Evolutionary conservation across 352 stramenopile genomes (phyloP).

Genomic region (Phytophthora palmivora): DNA sequence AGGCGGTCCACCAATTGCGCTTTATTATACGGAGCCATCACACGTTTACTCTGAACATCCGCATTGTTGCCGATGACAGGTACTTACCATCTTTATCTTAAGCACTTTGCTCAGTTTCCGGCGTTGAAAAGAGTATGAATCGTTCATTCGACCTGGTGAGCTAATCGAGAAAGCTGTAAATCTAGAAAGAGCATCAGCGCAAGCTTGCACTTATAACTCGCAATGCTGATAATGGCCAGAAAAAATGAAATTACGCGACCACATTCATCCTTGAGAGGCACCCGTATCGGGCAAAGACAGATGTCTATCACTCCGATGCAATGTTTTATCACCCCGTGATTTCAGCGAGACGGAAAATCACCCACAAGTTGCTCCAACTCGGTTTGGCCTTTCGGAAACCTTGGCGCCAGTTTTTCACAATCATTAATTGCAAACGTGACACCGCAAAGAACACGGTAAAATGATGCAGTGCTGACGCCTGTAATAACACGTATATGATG

Average conservation of each 20-base stretch:
- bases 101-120: too few species aligned
- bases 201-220: conserved; percentile 1
- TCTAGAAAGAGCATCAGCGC: neutral
- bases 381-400: too few species aligned
- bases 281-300: conserved; percentile 13
- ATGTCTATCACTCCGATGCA: too few species aligned
- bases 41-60: neutral
- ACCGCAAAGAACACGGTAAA: too few species aligned
- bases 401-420: too few species aligned
- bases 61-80: conserved; percentile 8
- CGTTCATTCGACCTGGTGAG: neutral
- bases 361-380: too few species aligned
- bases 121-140: neutral
- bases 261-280: neutral
- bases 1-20: neutral
- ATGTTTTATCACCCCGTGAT: too few species aligned
- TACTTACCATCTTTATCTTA: neutral
- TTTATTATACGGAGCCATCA: conserved; percentile 11
- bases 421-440: too few species aligned
- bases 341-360: too few species aligned
- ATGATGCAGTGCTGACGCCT: too few species aligned
- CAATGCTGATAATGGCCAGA: conserved; percentile 1
- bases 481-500: too few species aligned
- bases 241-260: conserved; percentile 7
- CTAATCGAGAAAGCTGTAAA: neutral